Base-by-base conservation (phyloP, 2,329 filamentous ascomycete genomes). In the Diaporthe ilicicola region DNA sequence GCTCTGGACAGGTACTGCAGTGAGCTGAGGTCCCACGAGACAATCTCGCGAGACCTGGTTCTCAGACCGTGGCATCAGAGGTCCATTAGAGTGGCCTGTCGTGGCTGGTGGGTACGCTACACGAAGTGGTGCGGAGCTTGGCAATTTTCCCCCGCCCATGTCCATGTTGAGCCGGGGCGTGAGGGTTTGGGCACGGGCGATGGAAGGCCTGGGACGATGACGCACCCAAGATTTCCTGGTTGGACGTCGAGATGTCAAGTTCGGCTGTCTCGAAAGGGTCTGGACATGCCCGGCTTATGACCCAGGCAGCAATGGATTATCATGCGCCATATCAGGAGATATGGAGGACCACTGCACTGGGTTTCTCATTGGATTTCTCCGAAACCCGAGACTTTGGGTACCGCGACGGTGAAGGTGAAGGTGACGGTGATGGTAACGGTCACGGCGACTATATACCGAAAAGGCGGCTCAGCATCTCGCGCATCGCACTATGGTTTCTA, bases 61-160 rank as follows among this genome's bases (percentile, higher is more conserved):
- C 42, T n/a, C 27, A 24, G 27, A 8, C 27, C 10, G 19, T 44
- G 37, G 34, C 55, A 61, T 13, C 37, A 15, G n/a, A 34, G 24
- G 37, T 42, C 55, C 39, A n/a, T 17, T 13, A 32, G n/a, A 24
- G 22, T 15, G 5, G 22, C 9, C 19, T 59, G 37, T 24, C 13
- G 42, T n/a, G n/a, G n/a, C 24, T 32, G 42, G 17, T 32, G 3
- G 56, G 39, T 32, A 34, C 24, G 56, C 56, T 62, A 62, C n/a
- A n/a, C n/a, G 39, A 46, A 17, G 39, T 62, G 56, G 56, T 62
- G 56, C 56, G 56, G 56, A 62, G 4, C 56, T 62, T 46, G 56
- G 56, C 39, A 62, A 22, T 19, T 6, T n/a, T 24, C 34, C 54
- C 54, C 37, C 32, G 32, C 54, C 54, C 54, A 56, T 56, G 54